Conservation (phyloP, 257 asterid genomes). For the Scutellaria minor region DNA sequence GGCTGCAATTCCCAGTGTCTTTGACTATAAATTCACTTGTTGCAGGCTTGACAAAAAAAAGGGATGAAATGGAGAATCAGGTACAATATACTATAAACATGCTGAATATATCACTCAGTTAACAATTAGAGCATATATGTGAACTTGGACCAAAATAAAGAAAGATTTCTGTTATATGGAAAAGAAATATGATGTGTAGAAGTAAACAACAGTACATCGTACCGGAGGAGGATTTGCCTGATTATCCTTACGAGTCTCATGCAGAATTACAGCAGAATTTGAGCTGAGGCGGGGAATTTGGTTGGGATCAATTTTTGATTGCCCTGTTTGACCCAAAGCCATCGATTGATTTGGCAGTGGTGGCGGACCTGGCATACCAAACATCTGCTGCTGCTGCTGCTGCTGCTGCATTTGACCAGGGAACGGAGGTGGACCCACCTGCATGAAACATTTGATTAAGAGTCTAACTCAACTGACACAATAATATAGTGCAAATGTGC, state of each 20-base stretch:
- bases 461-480: constrained; percentile 27
- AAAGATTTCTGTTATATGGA: constrained; percentile 11
- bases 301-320: constrained; percentile 75
- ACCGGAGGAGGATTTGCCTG: constrained; percentile 98
- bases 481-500: neutral
- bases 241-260: constrained; percentile 90
- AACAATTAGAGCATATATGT: constrained; percentile 21
- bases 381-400: constrained; percentile 71
- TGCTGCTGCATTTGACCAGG: constrained; percentile 67
- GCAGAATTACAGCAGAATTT: constrained; percentile 62
- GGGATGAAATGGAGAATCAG: constrained; percentile 27
- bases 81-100: constrained; percentile 20
- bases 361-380: constrained; percentile 64
- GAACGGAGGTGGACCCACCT: constrained; percentile 69
- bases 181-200: neutral
- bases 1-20: constrained; percentile 97
- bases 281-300: constrained; percentile 85
- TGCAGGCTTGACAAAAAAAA: constrained; percentile 69
- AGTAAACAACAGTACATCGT: constrained; percentile 30
- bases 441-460: constrained; percentile 34
- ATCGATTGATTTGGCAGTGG: constrained; percentile 67
- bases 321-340: constrained; percentile 69
- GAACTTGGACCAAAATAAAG: constrained; percentile 24
- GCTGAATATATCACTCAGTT: constrained; percentile 15
- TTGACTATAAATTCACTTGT: constrained; percentile 79